Evolutionary conservation across 176 grass and related monocot genomes (phyloP).

Genomic region (Bromus sterilis): DNA sequence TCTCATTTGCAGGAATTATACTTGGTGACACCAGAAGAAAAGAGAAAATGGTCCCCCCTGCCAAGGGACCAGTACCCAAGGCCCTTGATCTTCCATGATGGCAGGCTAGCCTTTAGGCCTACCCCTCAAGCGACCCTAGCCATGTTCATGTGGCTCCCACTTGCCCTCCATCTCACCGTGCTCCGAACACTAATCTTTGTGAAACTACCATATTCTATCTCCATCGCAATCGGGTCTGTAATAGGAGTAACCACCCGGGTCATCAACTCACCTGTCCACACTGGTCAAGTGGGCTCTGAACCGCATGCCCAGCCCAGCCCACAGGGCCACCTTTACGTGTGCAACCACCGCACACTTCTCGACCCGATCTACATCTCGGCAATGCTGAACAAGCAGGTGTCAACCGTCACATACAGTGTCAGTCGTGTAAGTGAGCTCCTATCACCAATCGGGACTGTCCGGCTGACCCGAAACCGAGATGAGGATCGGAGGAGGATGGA

Average conservation of each 20-base stretch:
- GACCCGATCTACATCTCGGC: constrained; percentile 71
- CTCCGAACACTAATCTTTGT: constrained; percentile 50
- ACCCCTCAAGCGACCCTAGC: constrained; percentile 40
- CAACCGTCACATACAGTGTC: constrained; percentile 60
- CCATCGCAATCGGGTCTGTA: constrained; percentile 20
- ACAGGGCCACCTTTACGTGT: constrained; percentile 46
- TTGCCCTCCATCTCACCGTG: constrained; percentile 36
- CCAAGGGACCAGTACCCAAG: constrained; percentile 43
- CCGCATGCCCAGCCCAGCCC: neutral
- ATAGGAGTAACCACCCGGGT: constrained; percentile 42
- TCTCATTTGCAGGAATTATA: constrained; percentile 48
- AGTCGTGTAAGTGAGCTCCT: constrained; percentile 60
- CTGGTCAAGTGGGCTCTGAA: neutral
- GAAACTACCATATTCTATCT: constrained; percentile 43
- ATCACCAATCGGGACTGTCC: constrained; percentile 61
- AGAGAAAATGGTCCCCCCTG: constrained; percentile 58
- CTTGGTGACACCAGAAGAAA: constrained; percentile 43
- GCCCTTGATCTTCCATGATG: constrained; percentile 82
- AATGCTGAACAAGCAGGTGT: constrained; percentile 49
- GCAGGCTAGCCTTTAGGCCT: constrained; percentile 72
- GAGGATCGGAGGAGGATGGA: constrained; percentile 61
- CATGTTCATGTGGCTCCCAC: constrained; percentile 81
- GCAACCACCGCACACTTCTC: constrained; percentile 85
- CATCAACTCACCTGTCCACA: neutral
- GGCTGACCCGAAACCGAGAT: constrained; percentile 50